Conservation (phyloP, 768 basidiomycete species). For the Boletus pseudopeckii region DNA sequence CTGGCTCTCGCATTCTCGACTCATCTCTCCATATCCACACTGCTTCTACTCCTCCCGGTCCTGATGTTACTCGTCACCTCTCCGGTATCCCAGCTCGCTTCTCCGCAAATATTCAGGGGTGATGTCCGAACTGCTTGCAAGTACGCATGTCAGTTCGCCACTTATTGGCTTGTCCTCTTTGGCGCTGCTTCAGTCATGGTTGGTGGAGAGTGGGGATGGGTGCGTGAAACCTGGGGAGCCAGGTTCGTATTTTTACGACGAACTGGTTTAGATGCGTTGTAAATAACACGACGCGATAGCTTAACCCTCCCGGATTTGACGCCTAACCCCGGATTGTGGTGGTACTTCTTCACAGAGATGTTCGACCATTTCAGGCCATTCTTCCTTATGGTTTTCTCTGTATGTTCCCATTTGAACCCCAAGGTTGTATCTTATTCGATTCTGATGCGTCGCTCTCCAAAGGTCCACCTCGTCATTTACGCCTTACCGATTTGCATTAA, state of each 20-base stretch:
- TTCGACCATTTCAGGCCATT: conserved; percentile 97
- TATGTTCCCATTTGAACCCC: conserved; percentile 34
- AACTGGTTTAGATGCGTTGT: background rate
- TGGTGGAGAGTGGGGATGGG: conserved; percentile 67
- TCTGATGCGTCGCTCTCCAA: background rate
- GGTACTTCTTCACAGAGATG: conserved; percentile 98
- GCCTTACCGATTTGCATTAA: conserved; percentile 82
- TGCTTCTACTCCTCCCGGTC: conserved; percentile 64
- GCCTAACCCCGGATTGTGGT: conserved; percentile 93
- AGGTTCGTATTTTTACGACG: conserved; percentile 43
- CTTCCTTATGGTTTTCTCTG: conserved; percentile 92
- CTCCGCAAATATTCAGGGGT: conserved; percentile 41
- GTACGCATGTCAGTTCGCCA: conserved; percentile 43
- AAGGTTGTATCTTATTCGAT: background rate
- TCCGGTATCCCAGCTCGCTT: conserved; percentile 66
- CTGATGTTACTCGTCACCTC: conserved; percentile 59
- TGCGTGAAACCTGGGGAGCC: conserved; percentile 80
- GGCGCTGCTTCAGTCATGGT: conserved; percentile 49
- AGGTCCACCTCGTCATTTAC: conserved; percentile 84
- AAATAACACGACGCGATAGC: conserved; percentile 38
- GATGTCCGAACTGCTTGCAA: conserved; percentile 19
- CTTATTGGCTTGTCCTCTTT: conserved; percentile 47
- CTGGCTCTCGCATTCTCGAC: conserved; percentile 67
- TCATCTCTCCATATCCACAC: conserved; percentile 69
- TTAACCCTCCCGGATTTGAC: conserved; percentile 83